These are phyloP conservation scores for Ramularia endophylla DNA, from an alignment of 2,329 filamentous ascomycete species.

Conservation along the genomic window DNA sequence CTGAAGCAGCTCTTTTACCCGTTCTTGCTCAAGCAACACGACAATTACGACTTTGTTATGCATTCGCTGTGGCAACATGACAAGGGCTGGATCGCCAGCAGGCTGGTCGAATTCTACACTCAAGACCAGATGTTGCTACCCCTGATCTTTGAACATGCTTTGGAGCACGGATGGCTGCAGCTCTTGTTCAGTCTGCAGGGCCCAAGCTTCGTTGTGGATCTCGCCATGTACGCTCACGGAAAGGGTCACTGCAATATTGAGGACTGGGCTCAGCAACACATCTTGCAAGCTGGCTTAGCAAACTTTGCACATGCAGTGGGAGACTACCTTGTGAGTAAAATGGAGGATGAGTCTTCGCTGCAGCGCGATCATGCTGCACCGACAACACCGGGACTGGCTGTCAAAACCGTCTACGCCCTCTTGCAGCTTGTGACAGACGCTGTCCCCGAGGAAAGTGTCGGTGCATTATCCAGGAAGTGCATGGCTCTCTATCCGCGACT, in stretches of 20 bases:
- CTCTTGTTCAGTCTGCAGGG: constrained; percentile 61
- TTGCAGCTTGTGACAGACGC: constrained; percentile 65
- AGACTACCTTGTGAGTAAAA: constrained; percentile 80
- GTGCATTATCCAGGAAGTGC: constrained; percentile 75
- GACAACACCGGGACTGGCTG: constrained; percentile 68
- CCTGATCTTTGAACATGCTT: constrained; percentile 70
- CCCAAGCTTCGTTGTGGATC: constrained; percentile 82
- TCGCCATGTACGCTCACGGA: constrained; percentile 79
- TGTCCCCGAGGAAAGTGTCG: constrained; percentile 62
- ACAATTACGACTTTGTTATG: constrained; percentile 80
- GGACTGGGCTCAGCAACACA: constrained; percentile 69
- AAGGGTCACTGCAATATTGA: constrained; percentile 73
- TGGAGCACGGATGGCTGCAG: constrained; percentile 78
- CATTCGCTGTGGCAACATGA: constrained; percentile 90
- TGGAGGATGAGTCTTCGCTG: constrained; percentile 68
- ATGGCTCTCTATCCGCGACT: constrained; percentile 89
- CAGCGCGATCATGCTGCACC: constrained; percentile 65
- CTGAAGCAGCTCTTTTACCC: constrained; percentile 72
- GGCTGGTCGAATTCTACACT: constrained; percentile 72
- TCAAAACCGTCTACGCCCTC: constrained; percentile 78
- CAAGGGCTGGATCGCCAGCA: constrained; percentile 74
- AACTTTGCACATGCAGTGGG: constrained; percentile 66
- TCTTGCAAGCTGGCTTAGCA: constrained; percentile 29
- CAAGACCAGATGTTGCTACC: constrained; percentile 61
- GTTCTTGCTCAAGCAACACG: constrained; percentile 72